Evolutionary conservation across 2,329 filamentous ascomycete genomes (phyloP), one percentile per base, ranked within the genome.

Genomic region (Daldinia sp.): DNA sequence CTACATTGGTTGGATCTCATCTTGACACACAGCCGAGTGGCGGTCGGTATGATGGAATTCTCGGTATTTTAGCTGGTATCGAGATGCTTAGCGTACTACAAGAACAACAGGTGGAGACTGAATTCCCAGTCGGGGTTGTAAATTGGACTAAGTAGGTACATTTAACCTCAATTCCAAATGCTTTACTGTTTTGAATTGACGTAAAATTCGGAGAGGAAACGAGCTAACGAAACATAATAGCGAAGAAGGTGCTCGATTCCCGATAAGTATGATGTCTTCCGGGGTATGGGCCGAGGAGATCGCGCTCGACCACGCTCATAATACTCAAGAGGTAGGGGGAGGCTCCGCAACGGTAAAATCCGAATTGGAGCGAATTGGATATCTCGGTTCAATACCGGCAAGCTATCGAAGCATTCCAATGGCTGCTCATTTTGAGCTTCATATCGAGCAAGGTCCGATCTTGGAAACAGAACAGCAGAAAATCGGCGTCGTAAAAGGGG

Each of bases 371-470:
- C 83, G 89, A 11, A 93, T 93, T 51, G 87, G 88, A 0, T 93
- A 91, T 66, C 77, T 92, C 0, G 91, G 91, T 11, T 68, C 76
- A 0, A 77, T 81, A 0, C 81, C 83, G 7, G 85, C 85, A 19
- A 86, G 81, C 54, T 81, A 89, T 73, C 79, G 83, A 64, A 79
- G 81, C 29, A 85, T 83, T 13, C 90, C 89, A 0, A 87, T 93
- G 77, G 89, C 86, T 0, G 91, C 90, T 0, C 91, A 94, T 75
- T 94, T 94, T 71, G 91, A 94, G 75, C 82, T 95, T 8, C 92
- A 95, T 72, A 94, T 94, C 54, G 92, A 96, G 74, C 93, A 96
- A 74, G 91, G 91, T 0, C 91, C 91, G 0, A 85, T 92, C 30
- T 82, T 96, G 0, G 88, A 94, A 71, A 82, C 82, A 13, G 81